Conservation (phyloP, 2,329 filamentous ascomycete species). For the Colletotrichum cordylinicola region DNA sequence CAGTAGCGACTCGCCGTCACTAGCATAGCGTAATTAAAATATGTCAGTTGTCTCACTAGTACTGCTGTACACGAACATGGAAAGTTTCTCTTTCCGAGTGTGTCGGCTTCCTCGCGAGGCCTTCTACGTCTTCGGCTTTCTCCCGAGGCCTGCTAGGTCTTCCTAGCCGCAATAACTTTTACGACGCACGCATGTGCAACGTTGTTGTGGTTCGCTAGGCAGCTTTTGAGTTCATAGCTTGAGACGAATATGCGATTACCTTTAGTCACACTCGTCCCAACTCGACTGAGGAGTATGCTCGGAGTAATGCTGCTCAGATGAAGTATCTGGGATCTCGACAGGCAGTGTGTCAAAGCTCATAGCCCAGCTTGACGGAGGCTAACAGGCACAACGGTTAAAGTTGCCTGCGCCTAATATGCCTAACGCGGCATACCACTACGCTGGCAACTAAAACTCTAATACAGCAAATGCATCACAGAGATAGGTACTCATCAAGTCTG, state of each 20-base stretch:
- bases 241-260: background rate
- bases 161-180: background rate
- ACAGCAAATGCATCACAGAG: background rate
- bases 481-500: background rate
- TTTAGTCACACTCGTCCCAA: background rate
- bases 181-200: background rate
- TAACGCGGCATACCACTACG: background rate
- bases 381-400: background rate
- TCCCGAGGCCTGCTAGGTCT: rapidly evolving
- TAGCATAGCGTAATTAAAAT: background rate
- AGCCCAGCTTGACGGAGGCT: background rate
- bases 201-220: background rate
- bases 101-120: too few relatives aligned
- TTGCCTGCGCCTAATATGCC: too few relatives aligned
- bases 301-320: background rate
- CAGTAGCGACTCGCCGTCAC: background rate
- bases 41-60: background rate
- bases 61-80: background rate
- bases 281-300: background rate
- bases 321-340: background rate
- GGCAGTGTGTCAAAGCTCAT: background rate
- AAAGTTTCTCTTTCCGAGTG: background rate
- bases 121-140: too few relatives aligned
- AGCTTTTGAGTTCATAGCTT: background rate
- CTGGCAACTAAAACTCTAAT: too few relatives aligned